phyloP scores from a whole-genome alignment of 2,329 filamentous ascomycete species.

The Fusarium palustre region DNA sequence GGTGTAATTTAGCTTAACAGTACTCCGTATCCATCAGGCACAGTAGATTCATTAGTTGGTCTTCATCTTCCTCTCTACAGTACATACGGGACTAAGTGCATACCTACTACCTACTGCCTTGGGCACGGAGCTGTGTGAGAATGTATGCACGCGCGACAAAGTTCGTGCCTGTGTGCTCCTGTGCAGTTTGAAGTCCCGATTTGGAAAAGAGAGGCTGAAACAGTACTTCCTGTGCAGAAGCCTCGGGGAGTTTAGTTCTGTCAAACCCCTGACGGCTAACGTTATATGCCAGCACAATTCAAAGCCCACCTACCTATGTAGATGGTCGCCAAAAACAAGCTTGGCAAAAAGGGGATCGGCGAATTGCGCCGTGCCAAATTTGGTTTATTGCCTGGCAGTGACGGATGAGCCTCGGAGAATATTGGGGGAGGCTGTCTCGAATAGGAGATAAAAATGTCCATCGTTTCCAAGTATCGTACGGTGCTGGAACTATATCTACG shows the following conservation, averaged over 20 bases:
- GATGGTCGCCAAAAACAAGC: background rate
- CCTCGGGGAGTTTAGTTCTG: background rate
- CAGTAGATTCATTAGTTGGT: background rate
- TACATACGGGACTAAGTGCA: background rate
- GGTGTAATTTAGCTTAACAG: background rate
- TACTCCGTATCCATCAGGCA: background rate
- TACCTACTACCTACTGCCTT: no score
- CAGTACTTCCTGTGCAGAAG: conserved; percentile 9
- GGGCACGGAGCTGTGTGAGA: background rate
- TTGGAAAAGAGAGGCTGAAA: conserved; percentile 22
- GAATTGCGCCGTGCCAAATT: background rate
- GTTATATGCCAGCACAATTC: conserved; percentile 8
- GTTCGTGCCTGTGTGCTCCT: background rate
- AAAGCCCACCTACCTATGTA: background rate
- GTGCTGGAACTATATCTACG: background rate
- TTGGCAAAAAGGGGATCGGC: background rate
- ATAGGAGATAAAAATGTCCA: conserved; percentile 25
- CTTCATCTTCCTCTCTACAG: background rate
- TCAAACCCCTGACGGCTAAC: conserved; percentile 8
- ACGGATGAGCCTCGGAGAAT: background rate
- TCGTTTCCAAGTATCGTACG: background rate
- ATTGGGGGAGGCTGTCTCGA: conserved; percentile 5
- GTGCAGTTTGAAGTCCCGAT: background rate
- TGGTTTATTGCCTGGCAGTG: background rate
- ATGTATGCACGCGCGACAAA: background rate